Evolutionary conservation across 2,329 filamentous ascomycete species (phyloP).

Genomic region (Triangularia setosa): DNA sequence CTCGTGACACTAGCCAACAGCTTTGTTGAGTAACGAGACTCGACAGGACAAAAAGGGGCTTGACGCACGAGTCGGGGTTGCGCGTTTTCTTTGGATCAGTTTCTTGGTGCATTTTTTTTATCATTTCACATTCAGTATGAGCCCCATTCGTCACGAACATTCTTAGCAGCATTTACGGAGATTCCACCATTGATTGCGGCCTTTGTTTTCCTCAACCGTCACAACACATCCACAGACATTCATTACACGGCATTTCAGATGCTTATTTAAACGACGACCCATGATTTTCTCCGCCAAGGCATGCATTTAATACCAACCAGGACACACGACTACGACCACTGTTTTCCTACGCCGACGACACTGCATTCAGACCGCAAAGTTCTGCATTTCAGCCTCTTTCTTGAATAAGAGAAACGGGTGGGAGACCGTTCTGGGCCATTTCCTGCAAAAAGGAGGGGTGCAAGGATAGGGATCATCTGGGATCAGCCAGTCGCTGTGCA

Average conservation of each 20-base stretch:
- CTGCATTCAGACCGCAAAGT: slow-evolving; percentile 1
- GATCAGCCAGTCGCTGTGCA: background rate
- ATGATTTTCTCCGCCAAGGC: background rate
- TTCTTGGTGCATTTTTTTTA: background rate
- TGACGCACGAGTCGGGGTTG: background rate
- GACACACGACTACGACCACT: background rate
- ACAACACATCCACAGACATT: background rate
- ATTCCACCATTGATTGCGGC: background rate
- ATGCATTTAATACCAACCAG: background rate
- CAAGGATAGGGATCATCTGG: background rate
- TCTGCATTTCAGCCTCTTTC: background rate
- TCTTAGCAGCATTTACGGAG: slow-evolving; percentile 4
- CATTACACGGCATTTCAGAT: background rate
- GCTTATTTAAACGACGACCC: background rate
- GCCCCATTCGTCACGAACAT: background rate
- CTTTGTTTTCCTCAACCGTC: background rate
- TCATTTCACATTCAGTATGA: background rate
- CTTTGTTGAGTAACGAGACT: background rate
- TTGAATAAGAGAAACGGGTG: background rate
- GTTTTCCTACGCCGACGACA: background rate
- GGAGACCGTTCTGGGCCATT: background rate
- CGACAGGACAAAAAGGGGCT: background rate
- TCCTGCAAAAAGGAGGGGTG: background rate
- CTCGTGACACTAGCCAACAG: slow-evolving; percentile 3
- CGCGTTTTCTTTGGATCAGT: background rate